phyloP scores from a whole-genome alignment of 768 basidiomycete species.

The Lactarius trivialis region DNA sequence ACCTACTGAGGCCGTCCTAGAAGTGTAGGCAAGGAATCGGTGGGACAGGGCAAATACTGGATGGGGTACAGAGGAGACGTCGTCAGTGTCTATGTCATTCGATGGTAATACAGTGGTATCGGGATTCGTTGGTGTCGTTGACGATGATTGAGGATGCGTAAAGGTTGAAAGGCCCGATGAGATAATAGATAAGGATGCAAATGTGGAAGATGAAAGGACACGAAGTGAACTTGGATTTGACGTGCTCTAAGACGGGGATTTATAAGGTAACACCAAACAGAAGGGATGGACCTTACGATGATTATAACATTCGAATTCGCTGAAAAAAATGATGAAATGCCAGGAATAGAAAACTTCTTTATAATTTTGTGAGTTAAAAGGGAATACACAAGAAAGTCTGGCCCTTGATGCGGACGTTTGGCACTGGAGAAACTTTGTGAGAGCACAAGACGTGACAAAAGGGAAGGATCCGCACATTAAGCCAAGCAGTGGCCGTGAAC shows the following conservation, averaged over 20 bases:
- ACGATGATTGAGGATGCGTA: constrained; percentile 28
- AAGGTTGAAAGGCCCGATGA: constrained; percentile 42
- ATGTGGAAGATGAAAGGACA: constrained; percentile 49
- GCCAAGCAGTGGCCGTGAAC: constrained; percentile 33
- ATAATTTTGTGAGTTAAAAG: constrained; percentile 43
- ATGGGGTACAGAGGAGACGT: constrained; percentile 24
- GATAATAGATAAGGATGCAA: constrained; percentile 46
- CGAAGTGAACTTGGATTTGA: constrained; percentile 47
- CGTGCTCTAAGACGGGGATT: constrained; percentile 42
- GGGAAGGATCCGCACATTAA: constrained; percentile 29
- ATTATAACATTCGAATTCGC: constrained; percentile 45
- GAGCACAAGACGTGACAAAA: not conserved
- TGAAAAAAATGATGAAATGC: constrained; percentile 40
- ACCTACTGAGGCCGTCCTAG: constrained; percentile 28
- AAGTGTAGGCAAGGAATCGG: constrained; percentile 57
- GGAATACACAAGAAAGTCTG: constrained; percentile 40
- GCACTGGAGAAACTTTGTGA: constrained; percentile 18
- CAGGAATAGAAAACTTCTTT: constrained; percentile 40
- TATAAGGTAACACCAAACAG: constrained; percentile 1
- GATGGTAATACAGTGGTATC: constrained; percentile 38
- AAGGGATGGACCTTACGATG: constrained; percentile 40
- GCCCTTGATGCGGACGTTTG: constrained; percentile 20
- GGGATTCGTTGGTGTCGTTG: constrained; percentile 26
- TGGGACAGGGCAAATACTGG: constrained; percentile 56
- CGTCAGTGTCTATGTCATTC: constrained; percentile 21